phyloP scores from a whole-genome alignment of 129 eudicot genomes.

The Pittosporum tobira region DNA sequence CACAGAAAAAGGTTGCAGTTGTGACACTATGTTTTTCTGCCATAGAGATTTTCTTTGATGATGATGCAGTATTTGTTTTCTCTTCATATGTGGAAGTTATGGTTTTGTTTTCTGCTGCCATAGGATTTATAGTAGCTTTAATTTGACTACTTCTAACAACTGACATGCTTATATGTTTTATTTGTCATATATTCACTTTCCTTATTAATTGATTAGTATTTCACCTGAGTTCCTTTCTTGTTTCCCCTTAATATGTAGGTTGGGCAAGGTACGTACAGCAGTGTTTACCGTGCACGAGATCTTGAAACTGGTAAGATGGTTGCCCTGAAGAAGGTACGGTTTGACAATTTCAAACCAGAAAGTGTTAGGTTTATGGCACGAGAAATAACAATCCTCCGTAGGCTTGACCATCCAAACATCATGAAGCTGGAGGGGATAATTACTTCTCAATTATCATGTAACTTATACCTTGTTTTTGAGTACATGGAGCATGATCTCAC shows the following conservation, averaged over 20 bases:
- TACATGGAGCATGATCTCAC: slow-evolving; percentile 93
- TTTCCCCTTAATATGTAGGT: slow-evolving; percentile 28
- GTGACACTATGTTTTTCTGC: too few relatives aligned
- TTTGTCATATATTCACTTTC: background rate
- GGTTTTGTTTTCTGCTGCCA: too few relatives aligned
- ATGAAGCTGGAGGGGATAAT: slow-evolving; percentile 83
- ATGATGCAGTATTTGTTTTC: too few relatives aligned
- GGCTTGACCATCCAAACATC: slow-evolving; percentile 73
- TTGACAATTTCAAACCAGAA: slow-evolving; percentile 68
- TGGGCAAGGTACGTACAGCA: slow-evolving; percentile 93
- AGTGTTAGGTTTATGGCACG: slow-evolving; percentile 89
- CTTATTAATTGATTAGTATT: background rate
- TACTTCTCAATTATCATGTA: slow-evolving; percentile 56
- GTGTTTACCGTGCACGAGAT: slow-evolving; percentile 69
- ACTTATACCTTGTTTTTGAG: slow-evolving; percentile 76
- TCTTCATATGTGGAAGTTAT: too few relatives aligned
- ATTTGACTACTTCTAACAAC: background rate
- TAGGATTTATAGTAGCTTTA: background rate
- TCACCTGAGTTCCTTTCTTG: too few relatives aligned
- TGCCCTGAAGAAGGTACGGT: slow-evolving; percentile 77
- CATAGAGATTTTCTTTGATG: too few relatives aligned
- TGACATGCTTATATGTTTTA: background rate
- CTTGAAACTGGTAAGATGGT: slow-evolving; percentile 49
- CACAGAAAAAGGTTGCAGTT: too few relatives aligned
- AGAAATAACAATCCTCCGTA: slow-evolving; percentile 66